Evolutionary conservation across 73 alveolate species (phyloP).

Genomic region (Tetrahymena elliotti): DNA sequence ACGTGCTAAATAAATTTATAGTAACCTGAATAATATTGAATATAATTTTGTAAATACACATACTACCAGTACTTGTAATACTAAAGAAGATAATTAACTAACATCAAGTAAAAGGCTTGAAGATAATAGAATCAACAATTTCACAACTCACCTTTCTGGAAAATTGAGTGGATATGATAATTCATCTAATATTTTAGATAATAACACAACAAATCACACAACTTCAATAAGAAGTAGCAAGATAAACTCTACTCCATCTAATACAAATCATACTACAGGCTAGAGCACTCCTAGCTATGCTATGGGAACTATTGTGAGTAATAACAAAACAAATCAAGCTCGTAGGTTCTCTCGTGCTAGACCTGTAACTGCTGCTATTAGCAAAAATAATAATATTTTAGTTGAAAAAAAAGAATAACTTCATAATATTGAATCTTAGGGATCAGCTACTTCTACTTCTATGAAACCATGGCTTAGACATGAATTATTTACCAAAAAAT

Average conservation of each 20-base stretch:
- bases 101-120: not conserved
- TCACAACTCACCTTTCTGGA: not conserved
- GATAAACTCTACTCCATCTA: not conserved
- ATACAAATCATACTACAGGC: not conserved
- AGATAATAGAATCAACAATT: not conserved
- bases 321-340: not conserved
- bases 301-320: not conserved
- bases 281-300: not conserved
- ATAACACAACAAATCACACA: not conserved
- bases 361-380: not conserved
- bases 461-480: not conserved
- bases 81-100: not conserved
- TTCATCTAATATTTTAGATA: not conserved
- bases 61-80: not conserved
- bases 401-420: not conserved
- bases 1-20: not conserved
- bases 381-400: not conserved
- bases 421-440: not conserved
- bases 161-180: not conserved
- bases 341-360: not conserved
- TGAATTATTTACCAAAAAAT: not conserved
- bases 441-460: not conserved
- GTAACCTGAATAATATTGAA: not conserved
- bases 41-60: not conserved
- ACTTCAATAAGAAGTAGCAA: not conserved